These are phyloP conservation scores for Phyllostachys edulis DNA, from an alignment of 176 grass and related monocot species.

Conservation along the genomic window DNA sequence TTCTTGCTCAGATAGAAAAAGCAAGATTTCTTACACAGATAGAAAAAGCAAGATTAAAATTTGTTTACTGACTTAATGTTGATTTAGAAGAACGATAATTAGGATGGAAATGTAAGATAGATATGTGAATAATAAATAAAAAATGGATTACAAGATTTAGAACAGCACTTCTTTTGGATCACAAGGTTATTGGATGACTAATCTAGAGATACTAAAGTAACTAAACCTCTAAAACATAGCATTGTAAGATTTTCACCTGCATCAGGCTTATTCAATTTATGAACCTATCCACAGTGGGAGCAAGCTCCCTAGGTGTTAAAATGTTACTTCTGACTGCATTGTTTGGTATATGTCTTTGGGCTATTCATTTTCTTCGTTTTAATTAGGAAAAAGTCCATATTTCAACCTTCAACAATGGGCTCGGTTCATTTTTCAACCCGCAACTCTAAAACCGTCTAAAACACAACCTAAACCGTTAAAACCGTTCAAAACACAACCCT, in stretches of 20 bases:
- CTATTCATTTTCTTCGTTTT: not conserved
- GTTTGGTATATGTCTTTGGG: not conserved
- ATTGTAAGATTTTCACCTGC: not conserved
- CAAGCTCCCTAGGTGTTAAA: not conserved
- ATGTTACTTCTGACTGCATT: not conserved
- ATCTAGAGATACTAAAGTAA: not conserved
- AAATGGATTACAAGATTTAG: too few species aligned
- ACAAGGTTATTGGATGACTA: not conserved
- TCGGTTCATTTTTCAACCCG: too few species aligned
- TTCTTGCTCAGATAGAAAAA: not conserved
- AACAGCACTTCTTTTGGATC: not conserved
- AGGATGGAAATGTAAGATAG: not conserved
- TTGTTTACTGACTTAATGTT: not conserved
- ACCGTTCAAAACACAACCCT: too few species aligned
- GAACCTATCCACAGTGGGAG: not conserved
- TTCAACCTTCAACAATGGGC: too few species aligned
- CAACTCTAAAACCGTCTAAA: too few species aligned
- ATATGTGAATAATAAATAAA: not conserved
- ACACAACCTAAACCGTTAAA: too few species aligned
- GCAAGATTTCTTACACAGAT: not conserved
- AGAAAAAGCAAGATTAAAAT: not conserved
- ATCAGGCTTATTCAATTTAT: slow-evolving; percentile 1
- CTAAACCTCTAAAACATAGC: not conserved
- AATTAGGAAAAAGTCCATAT: too few species aligned
- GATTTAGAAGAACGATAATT: not conserved